These are phyloP conservation scores for Albizia julibrissin DNA, from an alignment of 306 rosid species.

Conservation along the genomic window DNA sequence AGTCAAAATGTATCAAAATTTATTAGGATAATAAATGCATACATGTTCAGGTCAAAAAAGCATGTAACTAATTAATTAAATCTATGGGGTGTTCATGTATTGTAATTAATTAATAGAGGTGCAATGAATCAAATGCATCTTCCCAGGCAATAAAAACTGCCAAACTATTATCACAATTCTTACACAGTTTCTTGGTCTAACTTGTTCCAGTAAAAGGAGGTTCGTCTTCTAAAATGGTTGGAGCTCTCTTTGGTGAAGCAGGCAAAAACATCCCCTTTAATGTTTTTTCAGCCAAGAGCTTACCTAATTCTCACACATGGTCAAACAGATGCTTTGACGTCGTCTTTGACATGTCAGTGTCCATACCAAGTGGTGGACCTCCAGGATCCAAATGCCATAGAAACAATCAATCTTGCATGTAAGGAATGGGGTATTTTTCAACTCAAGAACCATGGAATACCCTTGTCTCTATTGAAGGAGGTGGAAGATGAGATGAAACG, in stretches of 20 bases:
- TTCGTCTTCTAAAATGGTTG: not conserved
- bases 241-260: not conserved
- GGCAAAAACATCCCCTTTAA: not conserved
- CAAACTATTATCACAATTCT: not conserved
- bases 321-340: not conserved
- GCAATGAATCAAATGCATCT: not conserved
- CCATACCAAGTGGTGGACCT: slow-evolving; percentile 65
- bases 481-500: slow-evolving; percentile 44
- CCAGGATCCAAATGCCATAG: too few species aligned
- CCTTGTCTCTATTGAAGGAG: slow-evolving; percentile 35
- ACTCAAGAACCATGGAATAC: too few species aligned
- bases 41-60: too few species aligned
- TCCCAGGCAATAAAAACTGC: not conserved
- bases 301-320: not conserved
- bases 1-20: too few species aligned
- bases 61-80: too few species aligned
- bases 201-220: too few species aligned
- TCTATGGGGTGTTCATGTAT: too few species aligned
- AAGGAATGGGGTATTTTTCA: too few species aligned
- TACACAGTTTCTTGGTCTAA: too few species aligned
- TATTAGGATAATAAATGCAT: too few species aligned
- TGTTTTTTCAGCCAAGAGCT: not conserved
- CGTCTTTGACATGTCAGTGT: not conserved
- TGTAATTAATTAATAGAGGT: too few species aligned
- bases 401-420: too few species aligned